These are phyloP conservation scores for Globisporangium lucens DNA, from an alignment of 352 stramenopile species.

Conservation along the genomic window DNA sequence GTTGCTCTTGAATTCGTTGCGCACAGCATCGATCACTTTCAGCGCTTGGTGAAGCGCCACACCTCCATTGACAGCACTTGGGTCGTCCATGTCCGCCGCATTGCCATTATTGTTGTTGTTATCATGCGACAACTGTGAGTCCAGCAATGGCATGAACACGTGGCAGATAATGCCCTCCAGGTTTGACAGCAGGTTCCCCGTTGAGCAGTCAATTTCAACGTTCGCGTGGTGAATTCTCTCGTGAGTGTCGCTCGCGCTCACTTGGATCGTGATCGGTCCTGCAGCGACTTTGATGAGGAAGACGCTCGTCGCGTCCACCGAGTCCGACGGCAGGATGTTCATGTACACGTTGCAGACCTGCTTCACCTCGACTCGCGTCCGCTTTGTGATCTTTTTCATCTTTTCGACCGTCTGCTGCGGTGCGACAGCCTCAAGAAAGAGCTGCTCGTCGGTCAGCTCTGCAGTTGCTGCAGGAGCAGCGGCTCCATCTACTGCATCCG, in stretches of 20 bases:
- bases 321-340: slow-evolving; percentile 62
- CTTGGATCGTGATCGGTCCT: slow-evolving; percentile 45
- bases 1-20: slow-evolving; percentile 89
- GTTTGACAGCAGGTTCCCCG: slow-evolving; percentile 78
- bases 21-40: slow-evolving; percentile 80
- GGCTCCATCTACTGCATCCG: background rate
- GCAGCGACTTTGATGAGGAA: slow-evolving; percentile 78
- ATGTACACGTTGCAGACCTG: slow-evolving; percentile 64
- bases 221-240: slow-evolving; percentile 64
- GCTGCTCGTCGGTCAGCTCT: slow-evolving; percentile 65
- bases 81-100: slow-evolving; percentile 5
- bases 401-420: slow-evolving; percentile 29
- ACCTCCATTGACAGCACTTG: background rate
- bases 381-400: slow-evolving; percentile 48
- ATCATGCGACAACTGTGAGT: slow-evolving; percentile 54
- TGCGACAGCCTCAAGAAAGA: slow-evolving; percentile 54
- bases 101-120: slow-evolving; percentile 16
- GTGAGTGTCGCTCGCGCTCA: slow-evolving; percentile 21
- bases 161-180: slow-evolving; percentile 86
- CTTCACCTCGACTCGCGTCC: slow-evolving; percentile 43
- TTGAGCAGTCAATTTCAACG: slow-evolving; percentile 87
- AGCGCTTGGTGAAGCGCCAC: slow-evolving; percentile 43
- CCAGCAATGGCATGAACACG: slow-evolving; percentile 87
- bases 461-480: background rate
- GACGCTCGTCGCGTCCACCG: slow-evolving; percentile 55